phyloP scores from a whole-genome alignment of 1,284 basidiomycete species.

The Limonomyces culmigenus region DNA sequence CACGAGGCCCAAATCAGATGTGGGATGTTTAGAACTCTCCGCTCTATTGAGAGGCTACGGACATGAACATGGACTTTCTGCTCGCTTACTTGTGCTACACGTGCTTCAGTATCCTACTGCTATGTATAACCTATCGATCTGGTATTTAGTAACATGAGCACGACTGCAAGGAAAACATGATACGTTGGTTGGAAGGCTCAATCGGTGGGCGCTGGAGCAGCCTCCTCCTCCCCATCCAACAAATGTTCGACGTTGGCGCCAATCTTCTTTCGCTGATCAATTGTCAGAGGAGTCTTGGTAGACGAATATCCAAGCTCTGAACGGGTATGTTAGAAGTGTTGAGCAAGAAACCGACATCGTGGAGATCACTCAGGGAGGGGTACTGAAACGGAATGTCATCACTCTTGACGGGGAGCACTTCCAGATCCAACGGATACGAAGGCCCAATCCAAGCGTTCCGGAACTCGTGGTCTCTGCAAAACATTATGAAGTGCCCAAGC shows the following conservation, averaged over 20 bases:
- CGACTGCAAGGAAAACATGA: too few relatives aligned
- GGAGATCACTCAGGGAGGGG: constrained; percentile 39
- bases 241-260: constrained; percentile 32
- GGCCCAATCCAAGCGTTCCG: constrained; percentile 59
- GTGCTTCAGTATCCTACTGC: too few relatives aligned
- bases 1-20: too few relatives aligned
- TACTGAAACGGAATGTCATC: constrained; percentile 54
- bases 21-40: too few relatives aligned
- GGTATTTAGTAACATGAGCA: too few relatives aligned
- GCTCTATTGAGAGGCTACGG: too few relatives aligned
- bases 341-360: background rate
- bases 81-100: too few relatives aligned
- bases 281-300: constrained; percentile 18
- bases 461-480: constrained; percentile 44
- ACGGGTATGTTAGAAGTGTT: background rate
- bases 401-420: constrained; percentile 27
- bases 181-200: background rate
- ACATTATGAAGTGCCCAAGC: too few relatives aligned
- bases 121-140: too few relatives aligned
- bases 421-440: constrained; percentile 46
- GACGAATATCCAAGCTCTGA: constrained; percentile 39
- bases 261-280: constrained; percentile 29
- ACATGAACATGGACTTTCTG: too few relatives aligned
- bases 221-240: constrained; percentile 31
- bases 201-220: constrained; percentile 27